Percentiles rank a stretch among this genome's conserved stretches.
These are phyloP conservation scores for Schizosaccharomyces japonicus DNA, from an alignment of 805 yeast genomes.

Conservation along the genomic window DNA sequence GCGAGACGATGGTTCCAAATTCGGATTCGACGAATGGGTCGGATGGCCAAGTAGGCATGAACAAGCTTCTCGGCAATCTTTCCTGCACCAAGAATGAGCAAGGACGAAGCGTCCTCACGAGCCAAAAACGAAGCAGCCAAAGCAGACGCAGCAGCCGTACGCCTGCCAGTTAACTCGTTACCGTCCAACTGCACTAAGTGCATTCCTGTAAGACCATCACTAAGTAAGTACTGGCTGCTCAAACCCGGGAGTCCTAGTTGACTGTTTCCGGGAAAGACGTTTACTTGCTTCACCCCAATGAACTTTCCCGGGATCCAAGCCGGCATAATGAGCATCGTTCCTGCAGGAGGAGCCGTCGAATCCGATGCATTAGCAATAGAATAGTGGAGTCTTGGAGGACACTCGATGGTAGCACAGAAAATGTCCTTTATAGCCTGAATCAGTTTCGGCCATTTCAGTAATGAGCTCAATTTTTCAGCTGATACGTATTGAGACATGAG, in stretches of 20 bases:
- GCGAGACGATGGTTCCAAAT: not conserved
- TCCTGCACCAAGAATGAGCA: not conserved
- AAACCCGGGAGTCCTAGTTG: not conserved
- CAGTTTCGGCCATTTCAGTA: not conserved
- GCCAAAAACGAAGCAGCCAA: not conserved
- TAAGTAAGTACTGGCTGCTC: not conserved
- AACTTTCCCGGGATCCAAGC: not conserved
- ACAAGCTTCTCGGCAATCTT: not conserved
- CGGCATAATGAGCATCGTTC: not conserved
- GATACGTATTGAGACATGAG: not conserved
- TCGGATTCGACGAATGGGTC: not conserved
- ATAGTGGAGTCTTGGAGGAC: conserved; percentile 1
- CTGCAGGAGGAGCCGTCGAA: not conserved
- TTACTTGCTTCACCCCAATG: not conserved
- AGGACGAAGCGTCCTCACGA: not conserved
- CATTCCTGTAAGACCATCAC: not conserved
- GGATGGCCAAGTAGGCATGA: not conserved
- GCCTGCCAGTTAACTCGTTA: not conserved
- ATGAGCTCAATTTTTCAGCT: not conserved
- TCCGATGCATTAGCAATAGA: not conserved
- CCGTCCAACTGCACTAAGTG: not conserved
- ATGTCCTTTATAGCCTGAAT: not conserved
- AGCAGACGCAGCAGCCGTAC: conserved; percentile 2
- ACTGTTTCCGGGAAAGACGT: not conserved
- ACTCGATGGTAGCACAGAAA: not conserved